A percentile compares a stretch with the other conserved stretches of the same genome.
phyloP scores from a whole-genome alignment of 169 alveolate species.

The Plasmodium ovale region DNA sequence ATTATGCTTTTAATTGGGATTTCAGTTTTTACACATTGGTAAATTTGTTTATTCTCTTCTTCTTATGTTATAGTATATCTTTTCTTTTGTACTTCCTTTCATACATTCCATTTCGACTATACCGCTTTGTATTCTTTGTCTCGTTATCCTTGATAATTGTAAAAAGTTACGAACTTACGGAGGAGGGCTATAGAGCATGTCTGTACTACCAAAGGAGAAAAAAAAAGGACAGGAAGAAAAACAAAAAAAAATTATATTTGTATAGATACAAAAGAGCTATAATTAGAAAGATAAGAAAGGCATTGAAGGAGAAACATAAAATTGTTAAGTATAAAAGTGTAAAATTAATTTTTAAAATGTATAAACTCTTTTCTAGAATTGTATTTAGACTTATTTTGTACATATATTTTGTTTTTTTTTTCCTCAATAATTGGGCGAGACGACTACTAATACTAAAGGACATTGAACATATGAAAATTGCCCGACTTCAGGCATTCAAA shows the following conservation, averaged over 20 bases:
- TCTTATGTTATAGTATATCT: slow-evolving; percentile 53
- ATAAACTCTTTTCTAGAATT: neutral
- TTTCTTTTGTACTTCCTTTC: slow-evolving; percentile 43
- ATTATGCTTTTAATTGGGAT: slow-evolving; percentile 71
- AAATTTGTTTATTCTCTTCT: slow-evolving; percentile 43
- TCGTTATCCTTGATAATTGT: neutral
- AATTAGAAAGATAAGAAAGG: neutral
- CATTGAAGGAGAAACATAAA: neutral
- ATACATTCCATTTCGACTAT: slow-evolving; percentile 32
- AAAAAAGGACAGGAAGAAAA: neutral
- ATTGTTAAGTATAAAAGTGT: neutral
- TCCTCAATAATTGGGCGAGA: slow-evolving; percentile 58
- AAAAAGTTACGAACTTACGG: slow-evolving; percentile 65
- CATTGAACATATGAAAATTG: slow-evolving; percentile 72
- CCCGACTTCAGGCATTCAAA: slow-evolving; percentile 58
- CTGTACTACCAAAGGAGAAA: slow-evolving; percentile 10
- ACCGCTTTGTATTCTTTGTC: slow-evolving; percentile 39
- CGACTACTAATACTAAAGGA: slow-evolving; percentile 61
- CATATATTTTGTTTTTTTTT: slow-evolving; percentile 34
- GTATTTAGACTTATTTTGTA: slow-evolving; percentile 1
- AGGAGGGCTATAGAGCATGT: slow-evolving; percentile 44
- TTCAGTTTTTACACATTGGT: slow-evolving; percentile 44
- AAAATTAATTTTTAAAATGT: neutral
- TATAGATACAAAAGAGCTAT: neutral
- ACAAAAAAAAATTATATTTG: neutral